These are phyloP conservation scores for Paragyromitra xinjiangensis DNA, from an alignment of 495 filamentous ascomycete genomes.

Conservation along the genomic window DNA sequence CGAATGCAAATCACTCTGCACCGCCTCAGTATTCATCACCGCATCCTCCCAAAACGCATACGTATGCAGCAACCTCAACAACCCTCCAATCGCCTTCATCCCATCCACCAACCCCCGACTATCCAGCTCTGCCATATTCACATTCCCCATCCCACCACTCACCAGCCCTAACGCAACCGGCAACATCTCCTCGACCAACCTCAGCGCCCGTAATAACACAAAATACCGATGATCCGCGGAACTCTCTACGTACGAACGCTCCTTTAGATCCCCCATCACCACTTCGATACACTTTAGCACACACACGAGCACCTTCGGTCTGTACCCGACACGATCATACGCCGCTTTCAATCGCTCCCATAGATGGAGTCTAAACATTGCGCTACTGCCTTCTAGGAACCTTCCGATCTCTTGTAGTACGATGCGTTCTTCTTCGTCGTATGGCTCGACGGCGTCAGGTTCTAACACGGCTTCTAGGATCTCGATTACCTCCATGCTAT, in stretches of 20 bases:
- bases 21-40: conserved; percentile 73
- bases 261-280: conserved; percentile 76
- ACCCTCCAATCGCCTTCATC: conserved; percentile 43
- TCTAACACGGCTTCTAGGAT: conserved; percentile 92
- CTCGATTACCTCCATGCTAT: conserved; percentile 85
- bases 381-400: conserved; percentile 80
- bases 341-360: conserved; percentile 89
- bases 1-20: conserved; percentile 54
- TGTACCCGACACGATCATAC: conserved; percentile 81
- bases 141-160: conserved; percentile 71
- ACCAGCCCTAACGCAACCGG: conserved; percentile 70
- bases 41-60: conserved; percentile 84
- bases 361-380: conserved; percentile 81
- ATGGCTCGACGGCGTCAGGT: conserved; percentile 66
- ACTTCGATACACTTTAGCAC: conserved; percentile 83
- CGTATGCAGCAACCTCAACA: conserved; percentile 73
- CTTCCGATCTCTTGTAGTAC: conserved; percentile 77
- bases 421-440: conserved; percentile 45
- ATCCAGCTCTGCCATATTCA: conserved; percentile 75
- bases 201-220: conserved; percentile 76
- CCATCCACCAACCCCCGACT: conserved; percentile 42
- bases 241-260: conserved; percentile 68
- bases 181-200: conserved; percentile 77
- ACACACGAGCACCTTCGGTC: conserved; percentile 85
- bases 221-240: conserved; percentile 70